Conservation (phyloP, 495 filamentous ascomycete genomes). For the Hyaloscypha hepaticicola region DNA sequence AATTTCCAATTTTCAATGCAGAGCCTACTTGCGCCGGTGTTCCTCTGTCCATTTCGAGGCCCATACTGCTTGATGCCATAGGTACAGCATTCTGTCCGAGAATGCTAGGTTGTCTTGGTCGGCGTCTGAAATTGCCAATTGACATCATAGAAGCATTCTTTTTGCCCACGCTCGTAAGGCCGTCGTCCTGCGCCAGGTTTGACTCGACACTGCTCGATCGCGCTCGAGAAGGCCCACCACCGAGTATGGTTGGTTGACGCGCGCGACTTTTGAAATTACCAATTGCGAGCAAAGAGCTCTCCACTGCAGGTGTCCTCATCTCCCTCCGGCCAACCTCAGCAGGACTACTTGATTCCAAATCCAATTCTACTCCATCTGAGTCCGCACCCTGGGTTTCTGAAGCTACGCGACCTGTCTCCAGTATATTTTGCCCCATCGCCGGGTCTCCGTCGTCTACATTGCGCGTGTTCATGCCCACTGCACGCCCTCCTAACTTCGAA, state of each 20-base stretch:
- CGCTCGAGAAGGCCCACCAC: slow-evolving; percentile 16
- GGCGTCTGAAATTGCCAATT: slow-evolving; percentile 5
- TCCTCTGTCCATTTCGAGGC: slow-evolving; percentile 20
- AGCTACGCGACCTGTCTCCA: neutral
- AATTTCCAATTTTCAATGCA: slow-evolving; percentile 45
- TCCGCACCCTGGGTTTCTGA: slow-evolving; percentile 18
- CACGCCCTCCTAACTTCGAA: neutral
- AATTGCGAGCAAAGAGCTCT: slow-evolving; percentile 22
- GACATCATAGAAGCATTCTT: slow-evolving; percentile 16
- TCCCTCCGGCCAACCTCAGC: slow-evolving; percentile 29
- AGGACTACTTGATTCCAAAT: slow-evolving; percentile 30
- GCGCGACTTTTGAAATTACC: slow-evolving; percentile 27
- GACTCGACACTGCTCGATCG: slow-evolving; percentile 32
- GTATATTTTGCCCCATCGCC: neutral
- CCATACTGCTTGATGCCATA: slow-evolving; percentile 22
- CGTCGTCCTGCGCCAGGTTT: slow-evolving; percentile 23
- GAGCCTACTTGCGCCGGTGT: slow-evolving; percentile 24
- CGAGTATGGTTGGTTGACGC: slow-evolving; percentile 30
- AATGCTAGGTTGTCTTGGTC: slow-evolving; percentile 19
- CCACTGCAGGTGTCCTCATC: slow-evolving; percentile 22
- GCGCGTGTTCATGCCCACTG: neutral
- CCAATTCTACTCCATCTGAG: slow-evolving; percentile 3
- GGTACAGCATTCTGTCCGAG: slow-evolving; percentile 1
- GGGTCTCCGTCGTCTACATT: slow-evolving; percentile 1
- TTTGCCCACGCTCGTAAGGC: slow-evolving; percentile 22